A percentile compares a stretch with the other conserved stretches of the same genome.
These are phyloP conservation scores for Penicillium sp. DNA, from an alignment of 2,329 filamentous ascomycete species.

Conservation along the genomic window DNA sequence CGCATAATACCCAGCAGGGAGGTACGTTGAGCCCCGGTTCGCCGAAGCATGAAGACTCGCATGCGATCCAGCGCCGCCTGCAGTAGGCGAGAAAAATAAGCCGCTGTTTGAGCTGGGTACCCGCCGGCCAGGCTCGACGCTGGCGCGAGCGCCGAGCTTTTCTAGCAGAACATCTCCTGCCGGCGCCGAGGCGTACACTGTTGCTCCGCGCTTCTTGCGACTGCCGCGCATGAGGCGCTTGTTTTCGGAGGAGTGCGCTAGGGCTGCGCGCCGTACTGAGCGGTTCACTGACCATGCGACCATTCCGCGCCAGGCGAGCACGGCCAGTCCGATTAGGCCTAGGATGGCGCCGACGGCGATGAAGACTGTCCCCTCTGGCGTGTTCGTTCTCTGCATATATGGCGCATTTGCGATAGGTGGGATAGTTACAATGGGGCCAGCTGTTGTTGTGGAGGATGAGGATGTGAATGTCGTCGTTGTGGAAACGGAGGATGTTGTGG, in stretches of 20 bases:
- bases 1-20: constrained; percentile 89
- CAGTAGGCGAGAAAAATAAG: constrained; percentile 94
- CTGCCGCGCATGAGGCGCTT: constrained; percentile 58
- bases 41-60: constrained; percentile 38
- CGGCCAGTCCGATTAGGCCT: constrained; percentile 72
- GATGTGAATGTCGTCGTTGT: constrained; percentile 38
- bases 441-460: constrained; percentile 50
- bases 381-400: constrained; percentile 80
- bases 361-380: constrained; percentile 92
- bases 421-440: constrained; percentile 66
- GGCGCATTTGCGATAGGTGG: constrained; percentile 80
- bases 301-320: constrained; percentile 81
- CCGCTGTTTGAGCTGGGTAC: constrained; percentile 58
- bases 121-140: constrained; percentile 31
- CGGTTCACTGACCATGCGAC: constrained; percentile 89
- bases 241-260: constrained; percentile 65
- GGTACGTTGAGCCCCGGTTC: constrained; percentile 69
- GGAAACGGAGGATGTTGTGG: constrained; percentile 22
- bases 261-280: constrained; percentile 79
- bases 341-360: constrained; percentile 88
- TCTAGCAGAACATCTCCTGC: constrained; percentile 51
- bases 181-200: constrained; percentile 16
- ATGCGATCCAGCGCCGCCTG: constrained; percentile 49
- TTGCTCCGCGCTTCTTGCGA: constrained; percentile 35
- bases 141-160: constrained; percentile 42